Conservation (phyloP, 2,329 filamentous ascomycete genomes). For the Blastomyces emzantsi region DNA sequence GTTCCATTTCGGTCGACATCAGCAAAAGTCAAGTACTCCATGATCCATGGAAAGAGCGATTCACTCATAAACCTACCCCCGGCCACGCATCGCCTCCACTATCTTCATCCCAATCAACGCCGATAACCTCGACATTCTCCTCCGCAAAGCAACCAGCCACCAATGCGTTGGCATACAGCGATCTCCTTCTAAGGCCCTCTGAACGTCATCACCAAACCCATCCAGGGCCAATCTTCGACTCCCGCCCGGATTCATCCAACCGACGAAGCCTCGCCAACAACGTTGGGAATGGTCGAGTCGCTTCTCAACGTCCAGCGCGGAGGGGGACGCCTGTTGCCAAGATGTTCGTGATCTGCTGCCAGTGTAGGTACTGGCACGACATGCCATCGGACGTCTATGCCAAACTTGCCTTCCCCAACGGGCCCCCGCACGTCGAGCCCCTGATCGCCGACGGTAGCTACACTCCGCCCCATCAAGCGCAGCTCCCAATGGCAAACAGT, state of each 20-base stretch:
- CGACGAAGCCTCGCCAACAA: constrained; percentile 6
- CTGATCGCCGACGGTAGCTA: background rate
- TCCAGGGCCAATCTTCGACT: background rate
- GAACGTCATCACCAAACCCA: background rate
- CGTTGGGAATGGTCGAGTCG: background rate
- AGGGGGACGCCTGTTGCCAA: constrained; percentile 21
- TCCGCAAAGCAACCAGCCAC: background rate
- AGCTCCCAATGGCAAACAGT: background rate
- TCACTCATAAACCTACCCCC: background rate
- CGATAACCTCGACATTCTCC: background rate
- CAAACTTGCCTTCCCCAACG: constrained; percentile 26
- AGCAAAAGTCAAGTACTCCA: background rate
- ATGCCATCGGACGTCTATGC: constrained; percentile 33
- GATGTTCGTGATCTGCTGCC: constrained; percentile 37
- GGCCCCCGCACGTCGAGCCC: constrained; percentile 3
- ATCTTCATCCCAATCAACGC: background rate
- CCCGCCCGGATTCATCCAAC: constrained; percentile 1
- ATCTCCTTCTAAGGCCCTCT: background rate
- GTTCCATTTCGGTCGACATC: constrained; percentile 5
- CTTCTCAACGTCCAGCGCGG: constrained; percentile 2
- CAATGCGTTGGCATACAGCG: background rate
- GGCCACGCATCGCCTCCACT: background rate
- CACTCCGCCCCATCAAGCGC: background rate
- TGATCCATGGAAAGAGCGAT: background rate
- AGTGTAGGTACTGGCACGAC: constrained; percentile 38